A percentile compares a stretch with the other conserved stretches of the same genome.
Conservation (phyloP, 495 filamentous ascomycete species). For the Margaritispora aquatica region DNA sequence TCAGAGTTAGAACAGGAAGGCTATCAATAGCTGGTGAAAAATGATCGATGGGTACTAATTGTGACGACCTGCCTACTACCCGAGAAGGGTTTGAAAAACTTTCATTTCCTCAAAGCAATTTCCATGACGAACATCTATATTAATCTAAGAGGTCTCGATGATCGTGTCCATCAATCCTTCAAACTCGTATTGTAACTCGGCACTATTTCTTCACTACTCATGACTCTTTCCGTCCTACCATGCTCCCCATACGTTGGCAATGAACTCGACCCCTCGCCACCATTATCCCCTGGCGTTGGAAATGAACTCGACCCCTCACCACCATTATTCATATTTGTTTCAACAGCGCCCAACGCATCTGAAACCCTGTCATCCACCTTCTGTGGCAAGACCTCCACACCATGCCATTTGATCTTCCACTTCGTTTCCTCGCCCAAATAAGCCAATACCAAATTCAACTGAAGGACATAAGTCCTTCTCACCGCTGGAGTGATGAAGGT, state of each 20-base stretch:
- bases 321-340: not conserved
- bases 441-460: not conserved
- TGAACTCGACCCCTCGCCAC: not conserved
- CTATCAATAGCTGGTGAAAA: too few species aligned
- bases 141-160: too few species aligned
- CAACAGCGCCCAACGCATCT: too few species aligned
- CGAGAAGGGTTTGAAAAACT: too few species aligned
- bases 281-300: not conserved
- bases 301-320: too few species aligned
- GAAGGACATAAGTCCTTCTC: not conserved
- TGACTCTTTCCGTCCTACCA: too few species aligned
- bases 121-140: too few species aligned
- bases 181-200: not conserved
- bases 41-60: too few species aligned
- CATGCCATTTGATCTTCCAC: slow-evolving; percentile 2
- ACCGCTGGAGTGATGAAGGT: not conserved
- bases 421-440: not conserved
- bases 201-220: not conserved
- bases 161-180: too few species aligned
- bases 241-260: not conserved
- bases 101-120: too few species aligned
- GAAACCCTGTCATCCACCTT: not conserved
- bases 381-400: not conserved
- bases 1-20: too few species aligned
- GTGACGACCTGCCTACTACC: too few species aligned